A percentile compares a stretch with the other conserved stretches of the same genome.
These are phyloP conservation scores for Cordyceps farinosa DNA, from an alignment of 2,329 filamentous ascomycete genomes.

Conservation along the genomic window DNA sequence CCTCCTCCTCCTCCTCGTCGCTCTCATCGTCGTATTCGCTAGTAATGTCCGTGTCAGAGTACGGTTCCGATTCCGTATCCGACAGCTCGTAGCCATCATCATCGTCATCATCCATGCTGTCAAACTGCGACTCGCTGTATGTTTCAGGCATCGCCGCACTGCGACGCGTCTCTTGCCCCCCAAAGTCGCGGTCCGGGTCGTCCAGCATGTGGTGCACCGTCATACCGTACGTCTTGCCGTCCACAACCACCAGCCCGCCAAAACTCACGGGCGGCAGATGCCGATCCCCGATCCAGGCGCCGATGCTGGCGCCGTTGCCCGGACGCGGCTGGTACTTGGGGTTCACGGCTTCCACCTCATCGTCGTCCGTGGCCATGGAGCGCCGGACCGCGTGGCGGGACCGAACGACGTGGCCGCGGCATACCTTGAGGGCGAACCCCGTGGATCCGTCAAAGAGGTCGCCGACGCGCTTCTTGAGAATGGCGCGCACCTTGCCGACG, in stretches of 20 bases:
- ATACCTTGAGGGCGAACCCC: constrained; percentile 66
- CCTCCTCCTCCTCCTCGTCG: constrained; percentile 49
- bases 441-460: constrained; percentile 60
- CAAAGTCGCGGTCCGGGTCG: constrained; percentile 51
- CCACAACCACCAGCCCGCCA: constrained; percentile 80
- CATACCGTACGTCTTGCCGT: constrained; percentile 85
- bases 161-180: constrained; percentile 26
- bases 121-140: constrained; percentile 40
- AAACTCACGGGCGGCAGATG: constrained; percentile 90
- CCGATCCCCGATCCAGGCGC: constrained; percentile 78
- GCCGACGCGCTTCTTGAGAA: constrained; percentile 65
- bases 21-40: constrained; percentile 51
- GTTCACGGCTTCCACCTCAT: constrained; percentile 53
- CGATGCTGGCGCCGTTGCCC: constrained; percentile 85
- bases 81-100: constrained; percentile 60
- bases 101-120: constrained; percentile 47
- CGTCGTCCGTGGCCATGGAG: constrained; percentile 31
- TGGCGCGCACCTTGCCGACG: constrained; percentile 66
- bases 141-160: constrained; percentile 43
- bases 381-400: constrained; percentile 46
- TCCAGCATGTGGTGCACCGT: constrained; percentile 97
- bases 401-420: constrained; percentile 62
- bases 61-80: constrained; percentile 55
- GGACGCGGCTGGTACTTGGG: constrained; percentile 75
- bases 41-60: constrained; percentile 49